phyloP scores from a whole-genome alignment of 1,284 basidiomycete species.

The Pseudozyma hubeiensis region DNA sequence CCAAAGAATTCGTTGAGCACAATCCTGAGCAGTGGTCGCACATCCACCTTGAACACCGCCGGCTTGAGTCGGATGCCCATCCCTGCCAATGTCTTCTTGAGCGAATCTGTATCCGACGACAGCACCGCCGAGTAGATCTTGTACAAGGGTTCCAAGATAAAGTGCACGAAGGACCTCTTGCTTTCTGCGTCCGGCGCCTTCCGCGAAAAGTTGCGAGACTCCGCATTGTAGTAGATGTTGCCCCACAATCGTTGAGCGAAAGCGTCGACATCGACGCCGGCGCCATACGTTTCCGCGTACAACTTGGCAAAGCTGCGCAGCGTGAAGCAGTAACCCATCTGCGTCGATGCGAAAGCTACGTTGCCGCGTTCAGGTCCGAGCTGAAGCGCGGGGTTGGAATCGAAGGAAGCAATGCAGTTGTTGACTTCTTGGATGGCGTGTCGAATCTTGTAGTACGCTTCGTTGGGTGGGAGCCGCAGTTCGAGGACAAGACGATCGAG shows the following conservation, averaged over 20 bases:
- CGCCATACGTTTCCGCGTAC: conserved; percentile 87
- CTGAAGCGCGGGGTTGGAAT: conserved; percentile 85
- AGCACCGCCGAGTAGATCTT: conserved; percentile 95
- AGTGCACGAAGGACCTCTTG: conserved; percentile 91
- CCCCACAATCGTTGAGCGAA: conserved; percentile 93
- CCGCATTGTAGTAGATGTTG: conserved; percentile 91
- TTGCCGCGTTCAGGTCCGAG: conserved; percentile 95
- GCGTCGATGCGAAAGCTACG: conserved; percentile 94
- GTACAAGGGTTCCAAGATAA: conserved; percentile 95
- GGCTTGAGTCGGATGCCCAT: conserved; percentile 90
- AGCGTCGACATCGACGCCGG: conserved; percentile 72
- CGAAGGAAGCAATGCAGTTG: conserved; percentile 79
- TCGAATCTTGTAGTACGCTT: conserved; percentile 98
- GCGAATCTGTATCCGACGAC: conserved; percentile 85
- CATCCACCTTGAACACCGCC: conserved; percentile 97
- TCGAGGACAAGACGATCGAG: conserved; percentile 96
- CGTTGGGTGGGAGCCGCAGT: conserved; percentile 90
- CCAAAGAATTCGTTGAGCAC: conserved; percentile 97
- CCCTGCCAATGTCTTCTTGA: conserved; percentile 82
- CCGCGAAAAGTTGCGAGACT: conserved; percentile 86
- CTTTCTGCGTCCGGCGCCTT: conserved; percentile 84
- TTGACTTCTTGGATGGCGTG: conserved; percentile 99
- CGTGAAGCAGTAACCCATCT: conserved; percentile 98
- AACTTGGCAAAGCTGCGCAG: conserved; percentile 92
- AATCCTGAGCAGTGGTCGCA: conserved; percentile 90